Percentiles rank a stretch among this genome's conserved stretches.
Evolutionary conservation across 2,329 filamentous ascomycete genomes (phyloP).

Genomic region (Xylaria arbuscula): DNA sequence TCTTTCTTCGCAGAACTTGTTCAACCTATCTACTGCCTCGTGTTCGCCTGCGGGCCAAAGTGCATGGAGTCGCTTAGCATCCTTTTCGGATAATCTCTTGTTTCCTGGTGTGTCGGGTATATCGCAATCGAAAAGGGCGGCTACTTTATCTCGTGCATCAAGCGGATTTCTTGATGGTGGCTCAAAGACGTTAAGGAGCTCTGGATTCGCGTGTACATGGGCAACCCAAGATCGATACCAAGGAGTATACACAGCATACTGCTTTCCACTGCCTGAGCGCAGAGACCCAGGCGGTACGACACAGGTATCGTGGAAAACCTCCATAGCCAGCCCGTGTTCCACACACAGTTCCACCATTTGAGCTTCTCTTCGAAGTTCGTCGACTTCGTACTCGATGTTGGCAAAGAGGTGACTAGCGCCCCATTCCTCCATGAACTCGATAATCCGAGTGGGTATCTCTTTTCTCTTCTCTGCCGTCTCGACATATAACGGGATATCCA

Average conservation of each 20-base stretch:
- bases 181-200: constrained; percentile 72
- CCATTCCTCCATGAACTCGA: constrained; percentile 77
- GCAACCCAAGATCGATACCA: constrained; percentile 84
- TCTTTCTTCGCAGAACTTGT: constrained; percentile 74
- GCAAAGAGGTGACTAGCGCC: constrained; percentile 79
- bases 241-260: constrained; percentile 86
- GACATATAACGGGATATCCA: constrained; percentile 82
- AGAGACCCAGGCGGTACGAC: constrained; percentile 80
- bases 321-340: constrained; percentile 73
- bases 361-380: constrained; percentile 84
- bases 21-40: constrained; percentile 72
- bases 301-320: constrained; percentile 83
- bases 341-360: constrained; percentile 70
- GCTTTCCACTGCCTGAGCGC: constrained; percentile 74
- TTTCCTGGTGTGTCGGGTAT: constrained; percentile 72
- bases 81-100: constrained; percentile 70
- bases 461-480: constrained; percentile 76
- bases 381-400: constrained; percentile 92
- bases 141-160: constrained; percentile 52
- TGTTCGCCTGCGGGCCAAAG: constrained; percentile 82
- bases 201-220: constrained; percentile 75
- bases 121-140: constrained; percentile 62
- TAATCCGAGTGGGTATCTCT: constrained; percentile 68
- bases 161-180: constrained; percentile 67
- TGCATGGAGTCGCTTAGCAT: constrained; percentile 65